Evolutionary conservation across 2,329 filamentous ascomycete genomes (phyloP).

Genomic region (Dothideomycetes sp.): DNA sequence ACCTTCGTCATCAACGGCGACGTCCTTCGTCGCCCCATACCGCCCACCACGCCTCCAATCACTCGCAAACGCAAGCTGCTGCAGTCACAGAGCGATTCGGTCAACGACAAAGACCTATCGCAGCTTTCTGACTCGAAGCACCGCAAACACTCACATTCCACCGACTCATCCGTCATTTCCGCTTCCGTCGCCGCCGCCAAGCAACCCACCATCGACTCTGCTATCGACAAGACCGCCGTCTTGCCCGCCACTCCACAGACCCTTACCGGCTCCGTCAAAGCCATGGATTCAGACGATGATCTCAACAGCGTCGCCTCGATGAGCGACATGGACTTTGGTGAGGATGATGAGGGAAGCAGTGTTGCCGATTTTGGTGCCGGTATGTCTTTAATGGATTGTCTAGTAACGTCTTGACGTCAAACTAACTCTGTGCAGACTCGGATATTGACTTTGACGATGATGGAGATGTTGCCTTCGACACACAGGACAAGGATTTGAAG

Average conservation of each 20-base stretch:
- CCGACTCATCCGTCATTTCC: slow-evolving; percentile 17
- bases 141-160: slow-evolving; percentile 8
- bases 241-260: slow-evolving; percentile 42
- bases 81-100: slow-evolving; percentile 7
- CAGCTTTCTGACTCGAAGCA: slow-evolving; percentile 15
- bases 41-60: slow-evolving; percentile 23
- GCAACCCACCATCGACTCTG: slow-evolving; percentile 27
- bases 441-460: slow-evolving; percentile 50
- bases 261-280: slow-evolving; percentile 32
- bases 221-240: slow-evolving; percentile 18
- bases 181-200: slow-evolving; percentile 20
- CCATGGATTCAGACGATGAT: slow-evolving; percentile 94
- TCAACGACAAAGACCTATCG: slow-evolving; percentile 9
- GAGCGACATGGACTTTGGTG: slow-evolving; percentile 59
- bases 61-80: slow-evolving; percentile 28
- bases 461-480: slow-evolving; percentile 50
- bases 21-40: slow-evolving; percentile 17
- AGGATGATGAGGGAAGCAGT: slow-evolving; percentile 66
- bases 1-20: slow-evolving; percentile 22
- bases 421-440: slow-evolving; percentile 32
- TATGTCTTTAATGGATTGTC: slow-evolving; percentile 18
- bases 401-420: slow-evolving; percentile 24
- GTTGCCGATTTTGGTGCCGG: slow-evolving; percentile 38
- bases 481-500: slow-evolving; percentile 62
- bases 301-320: slow-evolving; percentile 71